Conservation (phyloP, 306 rosid genomes). For the Dicorynia guianensis region DNA sequence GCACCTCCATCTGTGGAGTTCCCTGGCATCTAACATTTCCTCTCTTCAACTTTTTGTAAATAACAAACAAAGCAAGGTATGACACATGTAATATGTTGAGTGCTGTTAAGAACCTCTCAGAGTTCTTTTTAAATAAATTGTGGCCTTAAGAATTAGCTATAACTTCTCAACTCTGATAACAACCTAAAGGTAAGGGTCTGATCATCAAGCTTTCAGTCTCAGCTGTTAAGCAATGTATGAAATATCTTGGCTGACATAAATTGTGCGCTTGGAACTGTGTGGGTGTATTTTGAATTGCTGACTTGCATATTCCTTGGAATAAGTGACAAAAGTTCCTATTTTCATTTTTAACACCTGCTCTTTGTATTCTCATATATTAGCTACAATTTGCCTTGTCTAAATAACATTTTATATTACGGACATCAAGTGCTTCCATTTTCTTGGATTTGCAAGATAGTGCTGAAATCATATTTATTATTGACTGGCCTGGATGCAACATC, state of each 20-base stretch:
- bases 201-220: constrained; percentile 1
- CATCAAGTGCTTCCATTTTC: too few species aligned
- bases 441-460: too few species aligned
- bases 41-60: background rate
- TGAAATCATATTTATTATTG: background rate
- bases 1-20: constrained; percentile 16
- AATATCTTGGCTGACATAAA: background rate
- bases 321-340: background rate
- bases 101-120: background rate
- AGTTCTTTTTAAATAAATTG: constrained; percentile 23
- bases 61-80: background rate
- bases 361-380: background rate
- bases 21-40: constrained; percentile 21
- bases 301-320: background rate
- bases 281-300: background rate
- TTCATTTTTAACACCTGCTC: background rate
- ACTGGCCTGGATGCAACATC: constrained; percentile 16
- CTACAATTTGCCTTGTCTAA: background rate
- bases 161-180: background rate
- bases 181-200: background rate
- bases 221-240: background rate
- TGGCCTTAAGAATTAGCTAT: constrained; percentile 14
- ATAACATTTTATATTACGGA: background rate
- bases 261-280: background rate
- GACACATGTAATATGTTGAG: too few species aligned